Evolutionary conservation across 2,329 filamentous ascomycete genomes (phyloP).

Genomic region (Neofusicoccum ribis): DNA sequence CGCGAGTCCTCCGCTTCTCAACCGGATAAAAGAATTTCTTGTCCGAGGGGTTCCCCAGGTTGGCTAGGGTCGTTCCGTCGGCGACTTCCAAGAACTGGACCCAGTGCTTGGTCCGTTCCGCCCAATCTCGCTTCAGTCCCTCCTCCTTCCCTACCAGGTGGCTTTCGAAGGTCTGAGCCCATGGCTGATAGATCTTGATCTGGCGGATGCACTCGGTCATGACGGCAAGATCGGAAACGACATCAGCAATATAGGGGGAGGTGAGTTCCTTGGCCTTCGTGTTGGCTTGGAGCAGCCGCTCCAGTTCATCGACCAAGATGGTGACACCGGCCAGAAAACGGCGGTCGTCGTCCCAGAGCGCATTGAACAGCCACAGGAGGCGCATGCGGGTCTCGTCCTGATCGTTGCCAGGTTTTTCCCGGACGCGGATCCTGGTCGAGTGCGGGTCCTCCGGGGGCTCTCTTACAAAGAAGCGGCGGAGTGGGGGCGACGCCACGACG

Average conservation of each 20-base stretch:
- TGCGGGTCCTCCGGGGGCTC: constrained; percentile 26
- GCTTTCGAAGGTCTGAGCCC: constrained; percentile 46
- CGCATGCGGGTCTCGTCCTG: constrained; percentile 25
- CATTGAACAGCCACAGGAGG: constrained; percentile 41
- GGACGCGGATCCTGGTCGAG: constrained; percentile 27
- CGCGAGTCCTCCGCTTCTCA: constrained; percentile 48
- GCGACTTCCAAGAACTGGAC: constrained; percentile 10
- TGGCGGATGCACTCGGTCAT: constrained; percentile 48
- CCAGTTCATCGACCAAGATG: constrained; percentile 50
- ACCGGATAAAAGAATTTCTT: constrained; percentile 51
- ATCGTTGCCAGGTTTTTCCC: constrained; percentile 15
- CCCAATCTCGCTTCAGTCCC: constrained; percentile 2
- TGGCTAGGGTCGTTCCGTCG: constrained; percentile 13
- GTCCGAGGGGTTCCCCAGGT: constrained; percentile 36
- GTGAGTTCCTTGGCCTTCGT: constrained; percentile 38
- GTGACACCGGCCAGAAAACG: constrained; percentile 38
- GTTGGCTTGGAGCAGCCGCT: constrained; percentile 45
- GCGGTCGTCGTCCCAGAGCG: constrained; percentile 41
- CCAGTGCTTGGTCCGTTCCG: constrained; percentile 6
- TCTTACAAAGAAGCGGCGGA: constrained; percentile 39
- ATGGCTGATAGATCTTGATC: constrained; percentile 51
- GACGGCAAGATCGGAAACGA: constrained; percentile 50
- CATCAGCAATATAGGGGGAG: constrained; percentile 36
- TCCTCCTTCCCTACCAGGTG: constrained; percentile 14
- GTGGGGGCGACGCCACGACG: constrained; percentile 43